These are phyloP conservation scores for Chaetomium tenue DNA, from an alignment of 495 filamentous ascomycete species.

Conservation along the genomic window DNA sequence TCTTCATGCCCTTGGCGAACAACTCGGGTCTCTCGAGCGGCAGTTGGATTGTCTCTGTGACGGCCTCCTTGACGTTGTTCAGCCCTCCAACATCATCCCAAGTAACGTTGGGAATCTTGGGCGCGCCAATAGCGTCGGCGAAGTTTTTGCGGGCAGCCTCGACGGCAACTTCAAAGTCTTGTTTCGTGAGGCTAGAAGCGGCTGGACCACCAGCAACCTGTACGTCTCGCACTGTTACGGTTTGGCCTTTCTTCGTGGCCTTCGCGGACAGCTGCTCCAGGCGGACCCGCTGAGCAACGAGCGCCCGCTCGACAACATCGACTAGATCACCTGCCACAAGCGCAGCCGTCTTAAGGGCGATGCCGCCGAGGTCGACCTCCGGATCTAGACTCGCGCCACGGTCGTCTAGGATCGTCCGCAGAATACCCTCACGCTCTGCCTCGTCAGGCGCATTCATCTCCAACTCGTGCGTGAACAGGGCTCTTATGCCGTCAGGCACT, in stretches of 20 bases:
- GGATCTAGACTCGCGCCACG: slow-evolving; percentile 67
- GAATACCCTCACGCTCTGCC: slow-evolving; percentile 82
- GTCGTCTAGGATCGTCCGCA: slow-evolving; percentile 72
- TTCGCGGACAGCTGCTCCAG: slow-evolving; percentile 63
- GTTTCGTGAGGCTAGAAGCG: slow-evolving; percentile 72
- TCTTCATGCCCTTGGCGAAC: slow-evolving; percentile 98
- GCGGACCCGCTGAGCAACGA: slow-evolving; percentile 68
- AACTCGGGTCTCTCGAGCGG: slow-evolving; percentile 90
- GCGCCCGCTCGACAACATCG: slow-evolving; percentile 88
- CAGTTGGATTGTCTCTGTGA: slow-evolving; percentile 94
- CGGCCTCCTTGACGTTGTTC: slow-evolving; percentile 88
- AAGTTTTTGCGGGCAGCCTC: slow-evolving; percentile 97
- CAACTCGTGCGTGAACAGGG: slow-evolving; percentile 92
- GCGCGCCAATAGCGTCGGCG: slow-evolving; percentile 92
- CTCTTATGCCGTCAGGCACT: slow-evolving; percentile 81
- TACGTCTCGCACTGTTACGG: slow-evolving; percentile 72
- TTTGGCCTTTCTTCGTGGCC: slow-evolving; percentile 36
- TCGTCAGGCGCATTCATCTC: slow-evolving; percentile 93
- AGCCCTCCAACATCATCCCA: slow-evolving; percentile 98
- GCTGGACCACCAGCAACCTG: slow-evolving; percentile 84
- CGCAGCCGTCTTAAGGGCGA: slow-evolving; percentile 93
- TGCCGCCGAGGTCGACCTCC: slow-evolving; percentile 75
- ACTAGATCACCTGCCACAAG: slow-evolving; percentile 91
- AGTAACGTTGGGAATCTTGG: slow-evolving; percentile 94
- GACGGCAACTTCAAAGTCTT: slow-evolving; percentile 85